Base-by-base conservation (phyloP, 1,284 basidiomycete genomes). In the Moesziomyces parantarcticus region DNA sequence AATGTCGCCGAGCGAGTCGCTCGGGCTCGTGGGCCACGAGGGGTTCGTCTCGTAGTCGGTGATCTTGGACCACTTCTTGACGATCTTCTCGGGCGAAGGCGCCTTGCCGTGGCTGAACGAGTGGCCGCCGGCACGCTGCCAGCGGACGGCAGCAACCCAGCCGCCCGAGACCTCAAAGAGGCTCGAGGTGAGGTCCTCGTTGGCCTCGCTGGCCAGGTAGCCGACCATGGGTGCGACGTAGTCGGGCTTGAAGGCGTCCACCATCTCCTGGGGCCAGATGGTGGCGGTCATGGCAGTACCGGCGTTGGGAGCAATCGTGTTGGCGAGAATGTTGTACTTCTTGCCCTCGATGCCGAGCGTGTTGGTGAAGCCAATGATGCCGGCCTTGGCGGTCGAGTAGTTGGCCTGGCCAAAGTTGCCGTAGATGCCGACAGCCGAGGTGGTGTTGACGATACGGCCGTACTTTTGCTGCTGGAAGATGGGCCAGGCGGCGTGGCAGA, bases 391-490 rank as follows among this genome's bases (percentile, higher is more conserved):
- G 4, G 95, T 83, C 46, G 83, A 81, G 76, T 84, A 84, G 91
- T 91, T 94, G 46, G 90, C 90, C 84, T 97, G 93, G 26, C 94
- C 95, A 84, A 97, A 94, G 85, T 97, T 95, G 20, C 96, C 96
- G 82, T 84, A 94, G 64, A 97, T 90, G 68, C 95, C 96, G 58
- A 95, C 93, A 83, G 92, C 90, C 6, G 95, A 98, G 61, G 91
- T 90, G 26, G 95, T 98, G 54, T 93, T 97, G 60, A 99, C 88
- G 81, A 99, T 96, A 60, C 97, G 90, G 34, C 97, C 96, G 83
- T 92, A 98, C 86, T 94, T 95, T 84, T 99, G 97, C 86, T 96
- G 92, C 85, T 92, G 91, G 88, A 99, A 97, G 81, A 94, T 88
- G 4, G 96, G 94, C 97, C 95, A 99, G 39, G 93, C 92, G 14